Evolutionary conservation across 2,329 filamentous ascomycete genomes (phyloP).

Genomic region (Alternaria postmessia): DNA sequence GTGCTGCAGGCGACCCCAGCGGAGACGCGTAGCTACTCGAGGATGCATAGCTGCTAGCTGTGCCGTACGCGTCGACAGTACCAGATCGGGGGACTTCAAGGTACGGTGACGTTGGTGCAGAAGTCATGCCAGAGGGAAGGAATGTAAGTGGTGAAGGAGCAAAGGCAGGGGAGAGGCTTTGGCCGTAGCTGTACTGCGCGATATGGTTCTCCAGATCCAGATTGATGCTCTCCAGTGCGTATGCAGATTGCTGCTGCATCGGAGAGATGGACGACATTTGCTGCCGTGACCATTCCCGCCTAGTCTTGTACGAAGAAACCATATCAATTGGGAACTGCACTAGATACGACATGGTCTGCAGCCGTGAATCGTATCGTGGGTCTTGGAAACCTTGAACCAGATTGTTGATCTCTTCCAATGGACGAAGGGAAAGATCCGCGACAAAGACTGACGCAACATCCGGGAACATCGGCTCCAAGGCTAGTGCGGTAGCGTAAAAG

Average conservation of each 20-base stretch:
- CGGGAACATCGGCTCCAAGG: constrained; percentile 89
- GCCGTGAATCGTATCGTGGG: constrained; percentile 51
- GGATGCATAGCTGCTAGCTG: constrained; percentile 40
- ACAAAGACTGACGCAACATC: constrained; percentile 89
- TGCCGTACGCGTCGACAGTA: constrained; percentile 40
- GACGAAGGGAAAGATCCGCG: constrained; percentile 71
- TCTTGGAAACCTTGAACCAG: constrained; percentile 65
- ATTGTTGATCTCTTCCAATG: constrained; percentile 85
- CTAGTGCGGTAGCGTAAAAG: constrained; percentile 87
- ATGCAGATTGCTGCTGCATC: constrained; percentile 48
- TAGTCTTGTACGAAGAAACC: constrained; percentile 53
- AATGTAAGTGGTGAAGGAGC: constrained; percentile 57
- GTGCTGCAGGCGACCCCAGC: constrained; percentile 46
- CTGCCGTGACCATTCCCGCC: constrained; percentile 51
- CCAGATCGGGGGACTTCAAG: constrained; percentile 55
- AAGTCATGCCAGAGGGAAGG: constrained; percentile 44
- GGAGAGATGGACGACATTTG: constrained; percentile 45
- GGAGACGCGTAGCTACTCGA: constrained; percentile 49
- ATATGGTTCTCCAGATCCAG: constrained; percentile 53
- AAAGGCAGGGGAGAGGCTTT: constrained; percentile 60
- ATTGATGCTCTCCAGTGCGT: constrained; percentile 50
- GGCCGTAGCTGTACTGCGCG: constrained; percentile 51
- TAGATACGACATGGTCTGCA: constrained; percentile 55
- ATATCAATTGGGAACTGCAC: constrained; percentile 58
- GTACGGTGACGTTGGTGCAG: constrained; percentile 51